phyloP scores from a whole-genome alignment of 257 asterid species.

The Nicotiana otophora region DNA sequence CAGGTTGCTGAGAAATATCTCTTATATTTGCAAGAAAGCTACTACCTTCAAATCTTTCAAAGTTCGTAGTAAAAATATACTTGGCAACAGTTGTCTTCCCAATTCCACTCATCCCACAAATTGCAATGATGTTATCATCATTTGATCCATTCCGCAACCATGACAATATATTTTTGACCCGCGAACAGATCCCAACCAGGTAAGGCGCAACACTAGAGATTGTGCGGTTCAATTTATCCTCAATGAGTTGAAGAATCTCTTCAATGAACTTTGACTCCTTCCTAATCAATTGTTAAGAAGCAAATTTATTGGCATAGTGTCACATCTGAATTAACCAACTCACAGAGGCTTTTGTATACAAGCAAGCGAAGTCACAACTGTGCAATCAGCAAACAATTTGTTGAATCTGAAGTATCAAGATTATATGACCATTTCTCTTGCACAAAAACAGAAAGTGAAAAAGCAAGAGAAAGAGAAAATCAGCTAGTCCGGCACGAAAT shows the following conservation, averaged over 20 bases:
- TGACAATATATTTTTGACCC: background rate
- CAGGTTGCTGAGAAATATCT: constrained; percentile 4
- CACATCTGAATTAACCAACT: background rate
- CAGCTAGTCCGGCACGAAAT: background rate
- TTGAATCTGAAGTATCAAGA: background rate
- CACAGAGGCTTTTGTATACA: background rate
- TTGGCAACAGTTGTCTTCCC: constrained; percentile 10
- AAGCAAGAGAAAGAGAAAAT: background rate
- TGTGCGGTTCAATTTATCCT: background rate
- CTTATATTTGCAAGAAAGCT: background rate
- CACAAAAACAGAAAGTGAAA: background rate
- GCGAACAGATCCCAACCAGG: background rate
- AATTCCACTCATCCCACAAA: constrained; percentile 5
- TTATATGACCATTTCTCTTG: background rate
- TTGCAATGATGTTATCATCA: background rate
- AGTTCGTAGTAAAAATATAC: background rate
- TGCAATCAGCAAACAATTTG: background rate
- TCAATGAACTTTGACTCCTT: background rate
- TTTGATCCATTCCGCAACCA: background rate
- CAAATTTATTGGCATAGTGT: background rate
- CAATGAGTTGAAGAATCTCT: background rate
- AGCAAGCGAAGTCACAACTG: background rate
- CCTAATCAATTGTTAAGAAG: background rate
- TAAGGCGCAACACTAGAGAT: constrained; percentile 1
- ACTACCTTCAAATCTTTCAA: background rate